phyloP scores from a whole-genome alignment of 345 rosid genomes.

The Eucalyptus regnans region DNA sequence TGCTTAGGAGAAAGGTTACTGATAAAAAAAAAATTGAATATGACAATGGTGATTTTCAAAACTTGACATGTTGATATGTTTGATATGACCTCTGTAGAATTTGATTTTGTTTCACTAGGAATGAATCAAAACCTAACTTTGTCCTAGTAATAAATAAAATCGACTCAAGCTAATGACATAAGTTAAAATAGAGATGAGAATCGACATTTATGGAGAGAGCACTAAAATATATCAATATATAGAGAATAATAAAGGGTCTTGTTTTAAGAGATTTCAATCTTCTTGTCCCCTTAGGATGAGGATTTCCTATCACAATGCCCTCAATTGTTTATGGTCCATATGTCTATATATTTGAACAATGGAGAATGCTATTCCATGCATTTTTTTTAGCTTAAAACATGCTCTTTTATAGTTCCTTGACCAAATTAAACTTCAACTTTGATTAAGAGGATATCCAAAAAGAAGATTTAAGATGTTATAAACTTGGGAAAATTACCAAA shows the following conservation, averaged over 20 bases:
- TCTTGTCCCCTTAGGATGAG: not conserved
- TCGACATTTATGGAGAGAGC: not conserved
- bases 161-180: not conserved
- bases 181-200: not conserved
- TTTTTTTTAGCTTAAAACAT: not conserved
- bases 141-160: not conserved
- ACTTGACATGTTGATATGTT: not conserved
- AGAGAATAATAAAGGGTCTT: accelerated
- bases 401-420: not conserved
- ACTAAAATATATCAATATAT: not conserved
- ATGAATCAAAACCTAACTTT: not conserved
- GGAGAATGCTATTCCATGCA: not conserved
- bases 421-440: not conserved
- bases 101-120: not conserved
- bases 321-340: not conserved
- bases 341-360: not conserved
- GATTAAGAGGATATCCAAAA: not conserved
- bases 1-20: not conserved
- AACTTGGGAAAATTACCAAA: no score
- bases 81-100: not conserved
- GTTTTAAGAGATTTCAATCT: not conserved
- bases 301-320: not conserved
- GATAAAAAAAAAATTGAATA: not conserved
- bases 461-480: not conserved
- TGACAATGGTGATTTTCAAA: not conserved